These are phyloP conservation scores for Neonectria punicea DNA, from an alignment of 2,329 filamentous ascomycete genomes.

Conservation along the genomic window DNA sequence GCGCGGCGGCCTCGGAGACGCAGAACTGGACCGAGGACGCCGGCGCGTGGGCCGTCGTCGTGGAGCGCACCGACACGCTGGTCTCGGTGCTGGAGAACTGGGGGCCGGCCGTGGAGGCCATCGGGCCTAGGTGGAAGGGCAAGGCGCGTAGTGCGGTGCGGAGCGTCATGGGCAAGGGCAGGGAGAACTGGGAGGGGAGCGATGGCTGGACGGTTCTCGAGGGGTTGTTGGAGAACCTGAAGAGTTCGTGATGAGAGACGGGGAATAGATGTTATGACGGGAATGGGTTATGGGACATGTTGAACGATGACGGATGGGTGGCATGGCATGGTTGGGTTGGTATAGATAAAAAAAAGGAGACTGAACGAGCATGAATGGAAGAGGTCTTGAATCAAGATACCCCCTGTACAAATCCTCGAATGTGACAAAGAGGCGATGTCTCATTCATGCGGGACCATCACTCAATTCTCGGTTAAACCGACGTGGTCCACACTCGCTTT, in stretches of 20 bases:
- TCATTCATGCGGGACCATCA: neutral
- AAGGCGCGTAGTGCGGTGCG: conserved; percentile 88
- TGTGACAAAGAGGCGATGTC: neutral
- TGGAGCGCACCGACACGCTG: conserved; percentile 81
- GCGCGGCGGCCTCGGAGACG: conserved; percentile 50
- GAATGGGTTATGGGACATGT: conserved; percentile 15
- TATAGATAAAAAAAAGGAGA: neutral
- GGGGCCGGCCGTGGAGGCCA: conserved; percentile 70
- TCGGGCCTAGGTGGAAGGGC: conserved; percentile 86
- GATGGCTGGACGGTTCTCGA: conserved; percentile 73
- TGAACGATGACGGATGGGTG: conserved; percentile 10
- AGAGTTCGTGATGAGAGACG: conserved; percentile 38
- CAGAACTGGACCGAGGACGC: conserved; percentile 62
- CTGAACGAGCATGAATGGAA: neutral
- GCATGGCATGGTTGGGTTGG: neutral
- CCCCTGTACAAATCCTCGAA: neutral
- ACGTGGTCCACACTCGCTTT: conserved; percentile 5
- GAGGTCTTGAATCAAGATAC: neutral
- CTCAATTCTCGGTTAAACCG: too few species aligned
- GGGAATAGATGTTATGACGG: neutral
- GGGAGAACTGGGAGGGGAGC: conserved; percentile 83
- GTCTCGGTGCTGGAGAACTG: conserved; percentile 87
- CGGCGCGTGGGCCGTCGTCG: conserved; percentile 76
- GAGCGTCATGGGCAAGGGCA: conserved; percentile 84
- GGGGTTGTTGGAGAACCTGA: conserved; percentile 66